phyloP scores from a whole-genome alignment of 2,329 filamentous ascomycete species.

The Colletotrichum sp. region DNA sequence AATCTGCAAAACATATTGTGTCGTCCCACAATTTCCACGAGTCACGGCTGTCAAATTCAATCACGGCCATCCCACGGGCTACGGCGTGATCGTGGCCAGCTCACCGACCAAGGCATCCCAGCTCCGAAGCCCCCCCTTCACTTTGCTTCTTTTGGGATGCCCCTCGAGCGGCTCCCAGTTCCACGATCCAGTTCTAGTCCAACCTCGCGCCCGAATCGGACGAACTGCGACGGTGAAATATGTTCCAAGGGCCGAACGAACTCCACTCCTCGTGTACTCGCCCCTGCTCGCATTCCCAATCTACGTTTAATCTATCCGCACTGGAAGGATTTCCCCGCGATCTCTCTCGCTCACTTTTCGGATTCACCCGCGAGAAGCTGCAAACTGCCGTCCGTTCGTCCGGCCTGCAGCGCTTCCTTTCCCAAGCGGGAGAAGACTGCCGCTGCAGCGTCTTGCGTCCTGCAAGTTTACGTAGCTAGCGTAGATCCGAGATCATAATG shows the following conservation, averaged over 20 bases:
- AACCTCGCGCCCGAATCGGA: neutral
- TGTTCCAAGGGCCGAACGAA: neutral
- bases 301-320: neutral
- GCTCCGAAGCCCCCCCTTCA: neutral
- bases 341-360: neutral
- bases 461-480: neutral
- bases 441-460: neutral
- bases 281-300: neutral
- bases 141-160: neutral
- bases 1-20: neutral
- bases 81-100: neutral
- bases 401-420: neutral
- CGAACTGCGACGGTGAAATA: slow-evolving; percentile 6
- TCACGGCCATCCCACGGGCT: neutral
- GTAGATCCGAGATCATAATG: neutral
- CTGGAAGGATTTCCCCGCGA: neutral
- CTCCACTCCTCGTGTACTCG: neutral
- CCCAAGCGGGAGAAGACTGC: neutral
- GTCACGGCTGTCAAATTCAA: neutral
- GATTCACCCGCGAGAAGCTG: neutral
- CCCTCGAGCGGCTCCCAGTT: neutral
- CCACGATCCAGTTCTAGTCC: neutral
- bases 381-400: slow-evolving; percentile 5
- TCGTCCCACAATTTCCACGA: neutral
- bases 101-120: neutral